These are phyloP conservation scores for Phytophthora constricta DNA, from an alignment of 352 stramenopile genomes.

Conservation along the genomic window DNA sequence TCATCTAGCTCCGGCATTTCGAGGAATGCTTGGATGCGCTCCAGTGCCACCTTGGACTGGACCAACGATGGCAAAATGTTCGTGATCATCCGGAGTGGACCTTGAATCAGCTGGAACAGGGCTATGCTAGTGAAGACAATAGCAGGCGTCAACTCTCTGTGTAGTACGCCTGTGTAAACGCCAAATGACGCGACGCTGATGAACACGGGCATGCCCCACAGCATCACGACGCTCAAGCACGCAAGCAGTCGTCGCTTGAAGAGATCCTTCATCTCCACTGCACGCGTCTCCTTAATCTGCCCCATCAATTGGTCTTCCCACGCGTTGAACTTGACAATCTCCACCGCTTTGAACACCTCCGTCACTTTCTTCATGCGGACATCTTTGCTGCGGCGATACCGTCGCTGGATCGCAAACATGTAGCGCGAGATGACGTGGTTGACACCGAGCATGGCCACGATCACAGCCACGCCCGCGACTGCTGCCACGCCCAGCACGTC, in stretches of 20 bases:
- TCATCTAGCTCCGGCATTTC: constrained; percentile 50
- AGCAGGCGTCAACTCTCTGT: constrained; percentile 88
- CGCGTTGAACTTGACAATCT: constrained; percentile 94
- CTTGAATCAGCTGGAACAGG: constrained; percentile 82
- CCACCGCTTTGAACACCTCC: constrained; percentile 77
- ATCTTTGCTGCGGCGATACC: constrained; percentile 51
- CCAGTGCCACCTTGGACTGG: constrained; percentile 82
- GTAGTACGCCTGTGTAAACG: constrained; percentile 44
- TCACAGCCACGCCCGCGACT: constrained; percentile 48
- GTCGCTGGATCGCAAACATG: constrained; percentile 38
- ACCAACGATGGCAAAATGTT: constrained; percentile 71
- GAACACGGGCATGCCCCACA: constrained; percentile 58
- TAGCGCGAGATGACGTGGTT: constrained; percentile 45
- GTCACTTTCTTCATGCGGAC: constrained; percentile 62
- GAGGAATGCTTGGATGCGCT: constrained; percentile 79
- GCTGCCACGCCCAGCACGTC: constrained; percentile 44
- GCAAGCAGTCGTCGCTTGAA: constrained; percentile 33
- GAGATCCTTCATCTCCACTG: constrained; percentile 44
- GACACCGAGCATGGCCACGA: constrained; percentile 41
- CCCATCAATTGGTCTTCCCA: constrained; percentile 88
- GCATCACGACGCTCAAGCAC: constrained; percentile 45
- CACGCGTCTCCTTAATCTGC: constrained; percentile 48
- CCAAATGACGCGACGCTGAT: constrained; percentile 57
- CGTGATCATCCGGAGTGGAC: constrained; percentile 55
- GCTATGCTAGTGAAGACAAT: constrained; percentile 72